phyloP scores from a whole-genome alignment of 805 yeast genomes.

The Teunomyces panamensis region DNA sequence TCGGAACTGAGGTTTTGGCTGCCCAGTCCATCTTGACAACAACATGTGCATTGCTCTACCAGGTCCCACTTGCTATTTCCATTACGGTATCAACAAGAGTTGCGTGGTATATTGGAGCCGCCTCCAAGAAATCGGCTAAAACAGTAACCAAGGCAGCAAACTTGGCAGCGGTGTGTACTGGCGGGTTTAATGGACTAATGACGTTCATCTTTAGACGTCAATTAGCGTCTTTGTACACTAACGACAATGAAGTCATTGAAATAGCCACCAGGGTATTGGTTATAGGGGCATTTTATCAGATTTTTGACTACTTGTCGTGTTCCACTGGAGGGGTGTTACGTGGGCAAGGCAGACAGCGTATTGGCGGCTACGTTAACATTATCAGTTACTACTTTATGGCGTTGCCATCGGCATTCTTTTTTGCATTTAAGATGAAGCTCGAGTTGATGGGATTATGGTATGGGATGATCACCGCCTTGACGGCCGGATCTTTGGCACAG shows the following conservation, averaged over 20 bases:
- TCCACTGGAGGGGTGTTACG: conserved; percentile 53
- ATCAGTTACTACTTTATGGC: conserved; percentile 48
- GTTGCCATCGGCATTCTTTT: conserved; percentile 44
- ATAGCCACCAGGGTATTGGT: conserved; percentile 40
- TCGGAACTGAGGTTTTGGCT: conserved; percentile 65
- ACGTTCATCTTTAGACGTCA: conserved; percentile 33
- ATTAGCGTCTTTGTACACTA: conserved; percentile 42
- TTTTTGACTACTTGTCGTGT: conserved; percentile 49
- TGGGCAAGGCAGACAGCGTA: conserved; percentile 57
- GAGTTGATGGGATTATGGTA: conserved; percentile 49
- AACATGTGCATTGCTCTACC: conserved; percentile 64
- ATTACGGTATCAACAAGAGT: conserved; percentile 75
- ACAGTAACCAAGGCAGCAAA: conserved; percentile 38
- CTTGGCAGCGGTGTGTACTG: conserved; percentile 27
- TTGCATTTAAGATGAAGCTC: conserved; percentile 40
- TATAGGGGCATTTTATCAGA: conserved; percentile 50
- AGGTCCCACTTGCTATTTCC: conserved; percentile 72
- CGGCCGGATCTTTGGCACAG: conserved; percentile 40
- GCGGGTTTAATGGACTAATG: conserved; percentile 37
- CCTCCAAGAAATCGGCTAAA: conserved; percentile 37
- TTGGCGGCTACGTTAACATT: conserved; percentile 52
- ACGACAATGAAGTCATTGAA: conserved; percentile 34
- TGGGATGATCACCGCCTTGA: conserved; percentile 45
- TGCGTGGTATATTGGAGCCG: conserved; percentile 75
- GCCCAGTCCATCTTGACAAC: conserved; percentile 74